Evolutionary conservation across 495 filamentous ascomycete genomes (phyloP), one percentile per base, ranked within the genome.

Genomic region (Oleoguttula mirabilis): DNA sequence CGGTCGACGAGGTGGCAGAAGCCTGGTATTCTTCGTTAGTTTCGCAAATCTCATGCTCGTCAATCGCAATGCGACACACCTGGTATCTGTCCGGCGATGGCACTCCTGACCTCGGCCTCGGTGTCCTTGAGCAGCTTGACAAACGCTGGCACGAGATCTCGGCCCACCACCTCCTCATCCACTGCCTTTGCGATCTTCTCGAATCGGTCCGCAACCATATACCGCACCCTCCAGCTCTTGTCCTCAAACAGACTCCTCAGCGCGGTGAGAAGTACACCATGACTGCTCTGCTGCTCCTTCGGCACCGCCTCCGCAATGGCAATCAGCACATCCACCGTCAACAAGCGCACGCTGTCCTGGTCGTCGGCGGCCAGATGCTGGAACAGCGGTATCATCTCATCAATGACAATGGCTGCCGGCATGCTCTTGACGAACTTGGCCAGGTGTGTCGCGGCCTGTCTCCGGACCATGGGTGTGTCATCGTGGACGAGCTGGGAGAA

Each of bases 161-260:
- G 76, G 36, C 77, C 77, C 34, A 98, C 79, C 32, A 95, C 88
- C 68, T 96, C 90, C 60, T 95, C 90, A 55, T 94, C 88, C 39
- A 98, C 90, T 17, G 90, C 90, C 70, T 94, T 94, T 34, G 90
- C 90, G 55, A 98, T 88, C 87, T 96, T 96, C 63, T 96, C 90
- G 56, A 93, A 98, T 64, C 86, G 73, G 62, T 98, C 90, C 21
- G 92, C 90, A 45, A 98, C 92, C 92, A 96, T 98, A 61, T 96
- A 98, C 60, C 90, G 74, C 36, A 98, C 90, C 53, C 90, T 76
- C 90, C 90, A 98, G 66, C 92, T 95, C 71, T 95, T 95, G 60
- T 98, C 90, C 57, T 94, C 88, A 64, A 96, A 94, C 50, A 98
- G 65, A 63, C 71, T 90, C 51, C 90, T 79, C 56, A 98, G 63